Evolutionary conservation across 2,329 filamentous ascomycete species (phyloP).

Genomic region (Diaporthe amygdali): DNA sequence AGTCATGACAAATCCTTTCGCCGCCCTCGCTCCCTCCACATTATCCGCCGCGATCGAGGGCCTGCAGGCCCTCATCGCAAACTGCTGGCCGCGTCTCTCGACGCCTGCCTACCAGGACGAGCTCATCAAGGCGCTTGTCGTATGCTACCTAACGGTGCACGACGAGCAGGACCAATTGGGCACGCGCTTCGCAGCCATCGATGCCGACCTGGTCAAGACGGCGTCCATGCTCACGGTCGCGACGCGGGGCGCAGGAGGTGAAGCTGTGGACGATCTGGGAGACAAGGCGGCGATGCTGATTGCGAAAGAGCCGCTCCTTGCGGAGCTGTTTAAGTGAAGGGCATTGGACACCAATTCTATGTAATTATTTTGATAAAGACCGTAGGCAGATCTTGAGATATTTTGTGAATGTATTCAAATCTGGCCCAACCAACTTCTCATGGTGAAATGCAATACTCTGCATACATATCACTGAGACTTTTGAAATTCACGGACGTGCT

Average conservation of each 20-base stretch:
- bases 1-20: constrained; percentile 73
- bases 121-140: constrained; percentile 64
- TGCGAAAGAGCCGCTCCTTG: constrained; percentile 41
- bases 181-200: constrained; percentile 38
- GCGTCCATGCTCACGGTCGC: constrained; percentile 42
- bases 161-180: constrained; percentile 36
- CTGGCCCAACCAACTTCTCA: background rate
- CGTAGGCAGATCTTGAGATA: background rate
- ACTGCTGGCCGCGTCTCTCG: constrained; percentile 72
- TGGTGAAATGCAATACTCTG: background rate
- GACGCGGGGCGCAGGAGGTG: constrained; percentile 29
- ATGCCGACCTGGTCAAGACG: constrained; percentile 38
- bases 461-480: background rate
- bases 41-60: constrained; percentile 58
- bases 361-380: background rate
- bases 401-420: background rate
- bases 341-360: background rate
- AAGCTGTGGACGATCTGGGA: constrained; percentile 30
- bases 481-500: too few species aligned
- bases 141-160: constrained; percentile 67
- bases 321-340: constrained; percentile 35
- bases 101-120: constrained; percentile 62
- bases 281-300: constrained; percentile 40
- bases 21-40: constrained; percentile 56
- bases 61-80: constrained; percentile 62